Conservation (phyloP, 2,329 filamentous ascomycete genomes). For the Penicillium sp. region DNA sequence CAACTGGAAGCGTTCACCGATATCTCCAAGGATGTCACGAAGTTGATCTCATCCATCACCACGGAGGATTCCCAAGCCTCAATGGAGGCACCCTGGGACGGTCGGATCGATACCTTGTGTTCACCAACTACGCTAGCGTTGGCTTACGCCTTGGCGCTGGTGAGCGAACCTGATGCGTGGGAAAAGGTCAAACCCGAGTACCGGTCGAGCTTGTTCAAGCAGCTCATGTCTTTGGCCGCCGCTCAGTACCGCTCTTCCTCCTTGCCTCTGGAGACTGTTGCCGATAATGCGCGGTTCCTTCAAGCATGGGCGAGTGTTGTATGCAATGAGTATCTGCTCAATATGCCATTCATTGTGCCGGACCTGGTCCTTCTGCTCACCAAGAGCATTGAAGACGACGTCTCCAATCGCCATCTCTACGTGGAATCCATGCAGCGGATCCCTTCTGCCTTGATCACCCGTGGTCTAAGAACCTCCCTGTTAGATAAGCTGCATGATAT, state of each 20-base stretch:
- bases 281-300: constrained; percentile 39
- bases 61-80: constrained; percentile 34
- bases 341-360: constrained; percentile 40
- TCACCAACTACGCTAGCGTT: constrained; percentile 40
- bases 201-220: constrained; percentile 42
- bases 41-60: constrained; percentile 35
- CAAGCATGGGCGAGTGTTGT: constrained; percentile 48
- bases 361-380: constrained; percentile 45
- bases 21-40: constrained; percentile 34
- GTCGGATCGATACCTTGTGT: constrained; percentile 44
- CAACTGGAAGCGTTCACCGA: constrained; percentile 35
- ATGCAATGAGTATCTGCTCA: constrained; percentile 49
- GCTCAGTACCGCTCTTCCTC: constrained; percentile 36
- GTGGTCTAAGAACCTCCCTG: constrained; percentile 43
- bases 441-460: constrained; percentile 44
- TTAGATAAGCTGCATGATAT: constrained; percentile 45
- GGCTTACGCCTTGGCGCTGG: constrained; percentile 43
- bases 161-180: constrained; percentile 42
- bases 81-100: constrained; percentile 44
- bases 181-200: constrained; percentile 37
- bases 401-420: constrained; percentile 37
- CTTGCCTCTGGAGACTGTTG: constrained; percentile 34
- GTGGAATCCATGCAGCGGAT: constrained; percentile 47
- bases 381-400: constrained; percentile 40
- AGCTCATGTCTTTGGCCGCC: constrained; percentile 41